phyloP scores from a whole-genome alignment of 352 stramenopile species.

The Detonula confervacea region DNA sequence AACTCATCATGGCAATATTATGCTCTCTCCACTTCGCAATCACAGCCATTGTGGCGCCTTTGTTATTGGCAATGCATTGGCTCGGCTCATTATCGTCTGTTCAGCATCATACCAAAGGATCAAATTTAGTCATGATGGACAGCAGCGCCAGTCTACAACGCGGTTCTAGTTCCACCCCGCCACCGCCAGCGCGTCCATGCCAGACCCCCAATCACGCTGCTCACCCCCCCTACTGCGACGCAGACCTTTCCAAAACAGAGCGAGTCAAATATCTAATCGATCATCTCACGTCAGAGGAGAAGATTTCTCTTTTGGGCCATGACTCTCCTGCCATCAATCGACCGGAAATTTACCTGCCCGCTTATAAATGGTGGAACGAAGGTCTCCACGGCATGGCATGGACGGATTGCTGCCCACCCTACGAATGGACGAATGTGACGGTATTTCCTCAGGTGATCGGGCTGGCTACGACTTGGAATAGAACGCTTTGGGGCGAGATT shows the following conservation, averaged over 20 bases:
- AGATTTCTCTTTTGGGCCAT: conserved; percentile 87
- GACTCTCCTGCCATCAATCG: conserved; percentile 62
- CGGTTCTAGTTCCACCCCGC: background rate
- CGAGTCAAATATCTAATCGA: conserved; percentile 88
- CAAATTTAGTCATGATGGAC: background rate
- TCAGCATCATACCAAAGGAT: background rate
- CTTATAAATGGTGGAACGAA: conserved; percentile 94
- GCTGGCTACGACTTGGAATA: conserved; percentile 90
- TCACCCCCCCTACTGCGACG: conserved; percentile 85
- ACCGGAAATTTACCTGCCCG: conserved; percentile 73
- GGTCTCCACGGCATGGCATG: conserved; percentile 91
- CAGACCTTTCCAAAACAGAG: conserved; percentile 71
- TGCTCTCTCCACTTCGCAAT: conserved; percentile 1
- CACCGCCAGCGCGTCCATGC: background rate
- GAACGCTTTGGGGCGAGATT: conserved; percentile 86
- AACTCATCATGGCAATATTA: too few species aligned
- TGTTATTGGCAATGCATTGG: conserved; percentile 14
- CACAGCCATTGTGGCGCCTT: conserved; percentile 1
- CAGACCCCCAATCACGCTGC: background rate
- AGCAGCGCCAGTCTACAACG: background rate
- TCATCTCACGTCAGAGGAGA: conserved; percentile 85
- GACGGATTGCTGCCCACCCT: conserved; percentile 87
- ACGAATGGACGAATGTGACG: conserved; percentile 84
- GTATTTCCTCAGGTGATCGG: conserved; percentile 91
- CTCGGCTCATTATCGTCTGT: conserved; percentile 5